Conservation (phyloP, 2,329 filamentous ascomycete species). For the Alternaria brassicae region DNA sequence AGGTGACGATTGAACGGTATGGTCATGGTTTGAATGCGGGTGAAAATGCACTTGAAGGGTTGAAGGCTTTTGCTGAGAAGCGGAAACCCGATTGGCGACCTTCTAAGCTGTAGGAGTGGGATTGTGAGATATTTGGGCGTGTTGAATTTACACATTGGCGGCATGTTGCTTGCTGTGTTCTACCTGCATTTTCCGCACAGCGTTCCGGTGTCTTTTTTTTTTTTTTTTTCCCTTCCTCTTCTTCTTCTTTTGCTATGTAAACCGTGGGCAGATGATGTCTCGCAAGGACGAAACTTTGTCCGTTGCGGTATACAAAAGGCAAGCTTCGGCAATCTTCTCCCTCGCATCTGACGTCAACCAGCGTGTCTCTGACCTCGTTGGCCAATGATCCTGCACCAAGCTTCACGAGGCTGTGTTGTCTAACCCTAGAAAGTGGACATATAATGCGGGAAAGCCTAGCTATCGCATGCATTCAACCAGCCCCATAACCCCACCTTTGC, state of each 20-base stretch:
- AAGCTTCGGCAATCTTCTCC: slow-evolving; percentile 21
- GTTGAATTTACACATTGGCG: neutral
- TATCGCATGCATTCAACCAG: slow-evolving; percentile 3
- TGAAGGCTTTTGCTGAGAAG: slow-evolving; percentile 62
- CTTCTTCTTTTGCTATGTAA: no score
- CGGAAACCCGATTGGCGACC: slow-evolving; percentile 58
- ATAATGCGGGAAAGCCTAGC: neutral
- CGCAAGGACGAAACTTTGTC: neutral
- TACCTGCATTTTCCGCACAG: neutral
- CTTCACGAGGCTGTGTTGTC: neutral
- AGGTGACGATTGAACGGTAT: slow-evolving; percentile 54
- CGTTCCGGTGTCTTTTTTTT: neutral
- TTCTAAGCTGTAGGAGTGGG: slow-evolving; percentile 50
- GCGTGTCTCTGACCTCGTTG: neutral
- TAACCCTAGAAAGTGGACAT: slow-evolving; percentile 11
- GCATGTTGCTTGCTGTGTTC: neutral
- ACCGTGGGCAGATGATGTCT: neutral
- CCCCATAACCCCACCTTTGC: slow-evolving; percentile 29
- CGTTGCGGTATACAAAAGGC: slow-evolving; percentile 9
- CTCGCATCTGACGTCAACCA: neutral
- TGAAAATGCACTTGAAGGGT: slow-evolving; percentile 59
- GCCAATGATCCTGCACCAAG: slow-evolving; percentile 4
- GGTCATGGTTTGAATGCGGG: slow-evolving; percentile 51
- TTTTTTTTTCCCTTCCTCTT: no score
- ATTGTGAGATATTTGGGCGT: neutral